Evolutionary conservation across 2,329 filamentous ascomycete species (phyloP), one percentile per base, ranked within the genome.

Genomic region (Aspergillus fructus): DNA sequence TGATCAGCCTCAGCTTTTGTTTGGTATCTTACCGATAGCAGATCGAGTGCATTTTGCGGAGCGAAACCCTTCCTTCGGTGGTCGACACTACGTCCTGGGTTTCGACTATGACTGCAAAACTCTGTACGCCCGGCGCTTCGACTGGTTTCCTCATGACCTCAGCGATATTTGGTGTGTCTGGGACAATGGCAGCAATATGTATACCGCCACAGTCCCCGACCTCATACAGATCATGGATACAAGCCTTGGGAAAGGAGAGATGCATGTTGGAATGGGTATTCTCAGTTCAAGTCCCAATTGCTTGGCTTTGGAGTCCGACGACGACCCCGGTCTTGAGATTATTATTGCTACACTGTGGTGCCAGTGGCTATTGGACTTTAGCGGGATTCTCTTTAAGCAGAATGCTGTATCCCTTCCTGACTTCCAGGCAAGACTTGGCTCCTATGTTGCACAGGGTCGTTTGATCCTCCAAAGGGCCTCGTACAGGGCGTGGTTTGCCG

Each of bases 291-390:
- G 64, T 37, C 55, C 53, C 17, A 56, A 58, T 45, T 64, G 63
- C 12, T 50, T 65, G 39, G 63, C 59, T 11, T 55, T 53, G 15
- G 50, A 57, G 11, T 43, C 41, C 15, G 51, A 63, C 23, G 67
- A 68, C 9, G 65, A 68, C 42, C 67, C 66, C 1, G 71, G 70
- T 3, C 52, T 74, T 61, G 72, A 74, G 47, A 59, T 73, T 11
- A 64, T 72, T 11, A 63, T 74, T 45, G 56, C 55, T 6, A 66
- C 71, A 30, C 55, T 66, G 24, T 72, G 68, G 43, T 63, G 65
- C 19, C 70, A 72, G 52, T 74, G 70, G 55, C 52, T 72, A 2
- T 30, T 64, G 12, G 72, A 74, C 42, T 65, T 65, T 24, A 62
- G 63, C 3, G 68, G 68, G 12, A 53, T 60, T 12, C 49, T 68